These are phyloP conservation scores for Mycosarcoma maydis DNA, from an alignment of 1,284 basidiomycete genomes.

Conservation along the genomic window DNA sequence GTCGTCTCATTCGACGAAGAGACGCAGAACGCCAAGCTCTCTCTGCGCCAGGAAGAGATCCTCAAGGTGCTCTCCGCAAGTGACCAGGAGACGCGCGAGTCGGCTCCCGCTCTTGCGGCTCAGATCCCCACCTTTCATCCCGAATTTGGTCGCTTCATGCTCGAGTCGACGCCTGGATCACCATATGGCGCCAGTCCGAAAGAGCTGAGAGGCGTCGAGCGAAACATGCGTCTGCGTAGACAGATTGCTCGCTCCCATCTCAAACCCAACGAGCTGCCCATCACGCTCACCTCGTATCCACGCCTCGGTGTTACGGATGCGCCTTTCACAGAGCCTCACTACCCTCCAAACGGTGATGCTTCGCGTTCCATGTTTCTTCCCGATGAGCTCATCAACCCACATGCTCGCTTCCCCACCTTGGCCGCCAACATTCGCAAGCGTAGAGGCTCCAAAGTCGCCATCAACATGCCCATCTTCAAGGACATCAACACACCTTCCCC, in stretches of 20 bases:
- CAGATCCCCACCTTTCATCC: conserved; percentile 91
- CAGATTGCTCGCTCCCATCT: conserved; percentile 85
- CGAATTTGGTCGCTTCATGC: conserved; percentile 98
- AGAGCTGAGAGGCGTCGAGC: conserved; percentile 88
- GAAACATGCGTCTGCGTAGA: conserved; percentile 88
- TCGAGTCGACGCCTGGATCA: conserved; percentile 94
- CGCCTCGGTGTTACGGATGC: conserved; percentile 83
- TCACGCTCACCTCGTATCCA: conserved; percentile 96
- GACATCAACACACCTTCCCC: conserved; percentile 87
- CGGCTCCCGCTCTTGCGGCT: conserved; percentile 71
- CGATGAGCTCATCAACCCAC: conserved; percentile 94
- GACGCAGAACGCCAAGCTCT: conserved; percentile 82
- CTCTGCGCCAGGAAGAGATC: conserved; percentile 92
- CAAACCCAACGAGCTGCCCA: conserved; percentile 83
- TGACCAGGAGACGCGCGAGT: conserved; percentile 73
- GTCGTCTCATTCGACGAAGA: conserved; percentile 86
- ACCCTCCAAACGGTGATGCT: conserved; percentile 78
- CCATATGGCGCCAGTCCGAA: conserved; percentile 88
- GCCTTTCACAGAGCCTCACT: conserved; percentile 88
- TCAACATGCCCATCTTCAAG: conserved; percentile 92
- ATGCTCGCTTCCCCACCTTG: conserved; percentile 96
- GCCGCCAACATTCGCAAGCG: conserved; percentile 93
- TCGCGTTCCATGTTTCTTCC: conserved; percentile 93
- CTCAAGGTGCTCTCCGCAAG: conserved; percentile 76
- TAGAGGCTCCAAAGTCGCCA: conserved; percentile 90